Base-by-base conservation (phyloP, 208 protist species). In the Tritrichomonas musculus region DNA sequence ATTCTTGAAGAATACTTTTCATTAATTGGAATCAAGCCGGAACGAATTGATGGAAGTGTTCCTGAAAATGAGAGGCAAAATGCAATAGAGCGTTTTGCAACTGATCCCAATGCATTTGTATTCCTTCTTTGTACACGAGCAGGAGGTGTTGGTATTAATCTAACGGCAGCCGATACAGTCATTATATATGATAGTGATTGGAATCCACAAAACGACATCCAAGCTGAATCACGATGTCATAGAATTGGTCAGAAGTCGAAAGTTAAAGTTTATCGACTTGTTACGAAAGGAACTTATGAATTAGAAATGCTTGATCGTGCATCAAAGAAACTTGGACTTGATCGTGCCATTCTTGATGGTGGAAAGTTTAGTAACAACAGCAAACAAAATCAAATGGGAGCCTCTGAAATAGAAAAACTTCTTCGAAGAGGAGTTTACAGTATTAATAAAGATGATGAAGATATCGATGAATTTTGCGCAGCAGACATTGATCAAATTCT, bases 131-230 rank as follows among this genome's bases (percentile, higher is more conserved):
- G 94, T 69, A 97, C 96, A 25, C 69, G 95, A 80, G 96, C 96
- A 2, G 96, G 96, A 69, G 96, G 96, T 25, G 92, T 97, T 5
- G 96, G 96, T 60, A 96, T 97, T 93, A 97, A 97, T 94, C 77
- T 97, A 47, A 96, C 95, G 0, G 95, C 96, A 1, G 96, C 96
- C 20, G 95, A 97, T 92, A 96, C 95, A 20, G 96, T 97, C n/a
- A 96, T 97, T 44, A 96, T 97, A 39, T 96, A 96, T 88, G 96
- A 97, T 93, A 93, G 92, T 50, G 97, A 99, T 94, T 99, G 97
- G 96, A 99, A 99, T 94, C 98, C 98, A 41, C 98, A 99, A 94
- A 96, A 98, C 50, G 98, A 99, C 94, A 95, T 95, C 49, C 94
- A 96, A 77, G 96, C 96, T 22, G 93, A 96, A 92, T 95, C 96